Percentiles rank a stretch among this genome's conserved stretches.
Conservation (phyloP, 2,329 filamentous ascomycete species). For the Fusarium domesticum region DNA sequence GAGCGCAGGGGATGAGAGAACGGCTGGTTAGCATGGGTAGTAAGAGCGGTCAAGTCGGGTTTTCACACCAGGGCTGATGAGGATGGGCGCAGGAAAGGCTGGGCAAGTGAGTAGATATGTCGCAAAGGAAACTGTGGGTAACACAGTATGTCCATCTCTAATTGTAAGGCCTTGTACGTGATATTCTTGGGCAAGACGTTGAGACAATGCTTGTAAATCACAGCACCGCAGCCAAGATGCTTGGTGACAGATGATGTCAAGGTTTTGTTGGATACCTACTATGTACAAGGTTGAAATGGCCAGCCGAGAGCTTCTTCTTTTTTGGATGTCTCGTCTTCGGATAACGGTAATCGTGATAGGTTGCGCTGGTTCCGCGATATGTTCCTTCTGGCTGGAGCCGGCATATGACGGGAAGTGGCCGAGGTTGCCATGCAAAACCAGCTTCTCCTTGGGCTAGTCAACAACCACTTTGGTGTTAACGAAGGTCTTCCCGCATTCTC, state of each 20-base stretch:
- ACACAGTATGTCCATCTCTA: too few species aligned
- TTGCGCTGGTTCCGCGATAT: background rate
- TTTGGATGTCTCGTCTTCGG: background rate
- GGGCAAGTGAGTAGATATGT: background rate
- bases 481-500: background rate
- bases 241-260: too few species aligned
- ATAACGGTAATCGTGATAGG: background rate
- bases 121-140: background rate
- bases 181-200: too few species aligned
- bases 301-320: too few species aligned
- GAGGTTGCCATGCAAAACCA: conserved; percentile 11
- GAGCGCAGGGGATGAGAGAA: conserved; percentile 62
- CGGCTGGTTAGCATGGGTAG: conserved; percentile 60
- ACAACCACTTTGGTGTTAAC: conserved; percentile 5
- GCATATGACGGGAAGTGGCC: conserved; percentile 4
- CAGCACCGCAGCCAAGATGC: too few species aligned
- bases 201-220: too few species aligned
- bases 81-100: background rate
- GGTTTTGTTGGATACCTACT: too few species aligned
- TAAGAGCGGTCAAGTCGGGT: conserved; percentile 61
- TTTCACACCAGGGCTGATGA: conserved; percentile 53
- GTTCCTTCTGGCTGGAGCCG: conserved; percentile 1
- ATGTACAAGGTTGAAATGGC: too few species aligned
- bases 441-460: background rate
- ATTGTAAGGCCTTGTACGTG: too few species aligned